A percentile compares a stretch with the other conserved stretches of the same genome.
Conservation (phyloP, 106 monocot species). For the Alisma plantagoaquatica region DNA sequence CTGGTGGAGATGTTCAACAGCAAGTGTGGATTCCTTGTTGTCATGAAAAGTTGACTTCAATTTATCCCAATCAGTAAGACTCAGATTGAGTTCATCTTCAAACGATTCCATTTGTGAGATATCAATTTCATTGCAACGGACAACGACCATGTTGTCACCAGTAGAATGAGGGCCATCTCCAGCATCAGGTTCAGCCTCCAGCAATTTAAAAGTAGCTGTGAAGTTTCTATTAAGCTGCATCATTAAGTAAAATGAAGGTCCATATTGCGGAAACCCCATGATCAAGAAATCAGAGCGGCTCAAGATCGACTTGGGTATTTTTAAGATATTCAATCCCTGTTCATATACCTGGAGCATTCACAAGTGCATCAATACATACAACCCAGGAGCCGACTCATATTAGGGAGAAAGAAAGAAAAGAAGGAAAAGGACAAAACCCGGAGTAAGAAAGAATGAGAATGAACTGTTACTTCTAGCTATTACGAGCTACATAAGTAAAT, state of each 20-base stretch:
- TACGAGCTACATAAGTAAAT: too few relatives aligned
- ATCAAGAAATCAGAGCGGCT: conserved; percentile 60
- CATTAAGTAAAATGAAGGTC: conserved; percentile 69
- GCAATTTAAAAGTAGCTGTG: conserved; percentile 61
- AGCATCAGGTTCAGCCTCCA: conserved; percentile 56
- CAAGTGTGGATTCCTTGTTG: conserved; percentile 16
- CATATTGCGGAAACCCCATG: conserved; percentile 80
- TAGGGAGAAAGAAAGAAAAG: too few relatives aligned
- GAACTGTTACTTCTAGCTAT: too few relatives aligned
- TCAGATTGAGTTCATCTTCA: conserved; percentile 77
- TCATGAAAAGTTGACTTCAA: conserved; percentile 17
- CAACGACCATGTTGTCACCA: conserved; percentile 32
- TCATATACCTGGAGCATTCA: conserved; percentile 64
- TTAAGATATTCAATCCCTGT: conserved; percentile 41
- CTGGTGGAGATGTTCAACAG: conserved; percentile 27
- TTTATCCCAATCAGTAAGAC: conserved; percentile 61
- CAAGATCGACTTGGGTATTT: conserved; percentile 59
- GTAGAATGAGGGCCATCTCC: conserved; percentile 35
- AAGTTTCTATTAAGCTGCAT: conserved; percentile 95
- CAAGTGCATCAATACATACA: background rate
- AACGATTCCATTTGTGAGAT: conserved; percentile 48
- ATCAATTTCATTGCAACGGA: conserved; percentile 58
- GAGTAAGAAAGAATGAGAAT: too few relatives aligned
- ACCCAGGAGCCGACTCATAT: too few relatives aligned
- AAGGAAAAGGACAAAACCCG: too few relatives aligned